A percentile compares a stretch with the other conserved stretches of the same genome.
phyloP scores from a whole-genome alignment of 371 early-diverging fungal species.

The Zancudomyces culisetae region DNA sequence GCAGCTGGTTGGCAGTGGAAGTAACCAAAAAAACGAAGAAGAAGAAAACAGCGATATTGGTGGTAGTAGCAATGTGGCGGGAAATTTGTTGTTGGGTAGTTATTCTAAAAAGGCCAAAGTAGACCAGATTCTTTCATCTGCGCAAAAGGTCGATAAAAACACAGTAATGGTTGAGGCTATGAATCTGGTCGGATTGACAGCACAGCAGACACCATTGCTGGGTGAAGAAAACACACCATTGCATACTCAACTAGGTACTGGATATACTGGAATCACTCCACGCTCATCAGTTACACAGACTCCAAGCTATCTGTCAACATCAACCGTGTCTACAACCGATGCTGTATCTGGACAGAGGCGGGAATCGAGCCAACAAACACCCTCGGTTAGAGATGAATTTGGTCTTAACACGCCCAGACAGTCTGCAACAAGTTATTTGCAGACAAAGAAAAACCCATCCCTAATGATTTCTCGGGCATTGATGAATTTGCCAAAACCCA shows the following conservation, averaged over 20 bases:
- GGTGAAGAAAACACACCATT: conserved; percentile 45
- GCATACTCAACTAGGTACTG: conserved; percentile 29
- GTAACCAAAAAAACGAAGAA: too few relatives aligned
- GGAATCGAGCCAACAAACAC: conserved; percentile 9
- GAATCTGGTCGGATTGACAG: conserved; percentile 54
- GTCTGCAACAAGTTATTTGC: conserved; percentile 1
- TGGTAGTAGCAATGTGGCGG: conserved; percentile 27
- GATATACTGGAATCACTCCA: conserved; percentile 52
- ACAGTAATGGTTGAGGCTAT: conserved; percentile 59
- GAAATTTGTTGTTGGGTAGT: conserved; percentile 44
- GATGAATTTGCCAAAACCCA: conserved; percentile 62
- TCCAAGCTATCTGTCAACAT: conserved; percentile 56
- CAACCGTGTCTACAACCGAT: conserved; percentile 6
- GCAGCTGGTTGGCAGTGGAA: conserved; percentile 43
- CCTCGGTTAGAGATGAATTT: conserved; percentile 33
- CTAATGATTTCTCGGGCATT: conserved; percentile 39
- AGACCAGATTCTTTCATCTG: conserved; percentile 32
- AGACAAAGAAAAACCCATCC: conserved; percentile 30
- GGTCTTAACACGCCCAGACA: conserved; percentile 41
- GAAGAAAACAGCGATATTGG: too few relatives aligned
- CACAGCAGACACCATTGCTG: conserved; percentile 71
- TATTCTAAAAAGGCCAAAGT: conserved; percentile 39
- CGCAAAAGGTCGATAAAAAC: conserved; percentile 55
- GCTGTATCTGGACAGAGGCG: conserved; percentile 17
- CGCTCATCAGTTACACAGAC: conserved; percentile 35